Evolutionary conservation across 164 flowering plant species (phyloP).

Genomic region (Dillenia turbinata): DNA sequence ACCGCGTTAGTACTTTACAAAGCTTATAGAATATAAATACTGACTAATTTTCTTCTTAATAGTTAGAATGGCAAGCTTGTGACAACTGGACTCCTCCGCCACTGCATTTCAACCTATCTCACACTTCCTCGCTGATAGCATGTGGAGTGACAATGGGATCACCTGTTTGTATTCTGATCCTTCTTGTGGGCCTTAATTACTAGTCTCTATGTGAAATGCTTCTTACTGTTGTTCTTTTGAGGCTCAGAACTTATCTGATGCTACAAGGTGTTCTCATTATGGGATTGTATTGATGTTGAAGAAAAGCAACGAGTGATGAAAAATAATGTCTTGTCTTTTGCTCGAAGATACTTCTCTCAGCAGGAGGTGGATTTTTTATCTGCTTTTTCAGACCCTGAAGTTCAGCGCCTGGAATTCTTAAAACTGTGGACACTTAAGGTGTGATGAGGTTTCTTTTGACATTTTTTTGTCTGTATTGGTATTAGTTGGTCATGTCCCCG

Average conservation of each 20-base stretch:
- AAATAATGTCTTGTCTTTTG: constrained; percentile 55
- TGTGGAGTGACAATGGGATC: constrained; percentile 82
- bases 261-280: constrained; percentile 2
- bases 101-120: constrained; percentile 85
- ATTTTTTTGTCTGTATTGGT: background rate
- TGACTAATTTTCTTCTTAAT: background rate
- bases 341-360: constrained; percentile 68
- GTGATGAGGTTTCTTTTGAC: constrained; percentile 4
- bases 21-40: background rate
- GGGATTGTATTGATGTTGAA: constrained; percentile 96
- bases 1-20: background rate
- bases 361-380: constrained; percentile 52
- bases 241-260: background rate
- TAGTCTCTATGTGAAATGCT: constrained; percentile 1
- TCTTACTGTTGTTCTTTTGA: constrained; percentile 1
- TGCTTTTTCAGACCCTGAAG: constrained; percentile 54
- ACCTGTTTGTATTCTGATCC: constrained; percentile 37
- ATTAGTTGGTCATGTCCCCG: too few species aligned
- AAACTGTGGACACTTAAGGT: constrained; percentile 98
- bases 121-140: constrained; percentile 87
- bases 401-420: constrained; percentile 65
- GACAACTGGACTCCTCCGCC: constrained; percentile 40
- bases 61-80: constrained; percentile 66
- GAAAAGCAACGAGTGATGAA: constrained; percentile 63
- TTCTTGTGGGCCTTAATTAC: constrained; percentile 4